Conservation (phyloP, 2,329 filamentous ascomycete genomes). For the Alternaria triticina region DNA sequence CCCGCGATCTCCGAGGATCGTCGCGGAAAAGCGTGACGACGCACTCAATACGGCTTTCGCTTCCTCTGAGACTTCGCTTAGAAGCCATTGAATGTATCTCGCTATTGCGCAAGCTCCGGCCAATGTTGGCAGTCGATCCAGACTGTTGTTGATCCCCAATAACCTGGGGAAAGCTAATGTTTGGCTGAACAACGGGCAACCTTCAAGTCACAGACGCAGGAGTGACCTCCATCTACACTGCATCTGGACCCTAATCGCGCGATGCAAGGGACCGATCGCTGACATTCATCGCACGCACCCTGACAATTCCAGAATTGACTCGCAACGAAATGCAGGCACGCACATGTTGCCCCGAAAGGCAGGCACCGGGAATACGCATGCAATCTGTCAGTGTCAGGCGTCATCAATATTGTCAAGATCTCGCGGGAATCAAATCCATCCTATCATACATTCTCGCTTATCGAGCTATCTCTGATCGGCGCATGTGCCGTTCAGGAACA, state of each 20-base stretch:
- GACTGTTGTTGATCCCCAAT: not conserved
- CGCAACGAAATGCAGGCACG: constrained; percentile 12
- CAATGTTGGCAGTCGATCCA: not conserved
- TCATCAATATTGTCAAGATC: constrained; percentile 12
- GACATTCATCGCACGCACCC: not conserved
- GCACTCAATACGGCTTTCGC: not conserved
- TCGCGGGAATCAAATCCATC: not conserved
- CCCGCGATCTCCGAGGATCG: constrained; percentile 1
- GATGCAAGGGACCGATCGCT: not conserved
- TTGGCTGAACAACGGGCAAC: not conserved
- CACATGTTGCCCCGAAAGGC: not conserved
- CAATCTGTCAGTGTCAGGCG: constrained; percentile 6
- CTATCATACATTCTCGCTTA: constrained; percentile 20
- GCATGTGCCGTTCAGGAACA: not conserved
- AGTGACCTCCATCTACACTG: not conserved
- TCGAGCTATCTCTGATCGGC: constrained; percentile 3
- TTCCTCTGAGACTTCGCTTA: not conserved
- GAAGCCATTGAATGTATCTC: not conserved
- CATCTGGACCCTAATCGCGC: not conserved
- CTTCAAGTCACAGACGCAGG: not conserved
- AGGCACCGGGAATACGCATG: constrained; percentile 1
- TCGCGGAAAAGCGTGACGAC: constrained; percentile 2
- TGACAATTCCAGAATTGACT: not conserved
- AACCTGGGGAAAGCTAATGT: not conserved
- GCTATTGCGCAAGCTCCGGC: not conserved